Percentiles rank a stretch among this genome's conserved stretches.
These are phyloP conservation scores for Fraxinus paxiana DNA, from an alignment of 305 asterid genomes.

Conservation along the genomic window DNA sequence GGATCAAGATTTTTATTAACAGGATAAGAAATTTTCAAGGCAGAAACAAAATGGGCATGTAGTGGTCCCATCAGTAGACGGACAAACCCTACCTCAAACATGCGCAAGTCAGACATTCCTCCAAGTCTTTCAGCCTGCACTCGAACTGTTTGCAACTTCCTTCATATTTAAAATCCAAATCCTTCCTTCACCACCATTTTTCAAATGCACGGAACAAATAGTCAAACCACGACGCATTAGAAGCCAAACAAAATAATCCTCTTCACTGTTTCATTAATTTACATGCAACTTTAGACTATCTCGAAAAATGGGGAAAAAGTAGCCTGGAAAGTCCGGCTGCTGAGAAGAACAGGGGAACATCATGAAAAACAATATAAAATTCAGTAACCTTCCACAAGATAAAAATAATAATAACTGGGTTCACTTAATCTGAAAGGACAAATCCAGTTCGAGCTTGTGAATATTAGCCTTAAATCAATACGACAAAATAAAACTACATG, in stretches of 20 bases:
- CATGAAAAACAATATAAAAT: background rate
- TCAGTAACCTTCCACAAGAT: background rate
- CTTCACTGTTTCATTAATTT: slow-evolving; percentile 2
- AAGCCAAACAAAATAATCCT: slow-evolving; percentile 2
- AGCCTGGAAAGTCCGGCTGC: slow-evolving; percentile 6
- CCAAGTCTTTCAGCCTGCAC: slow-evolving; percentile 44
- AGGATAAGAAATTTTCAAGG: background rate
- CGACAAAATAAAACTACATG: background rate
- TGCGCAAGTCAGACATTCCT: slow-evolving; percentile 62
- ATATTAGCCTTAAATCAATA: background rate
- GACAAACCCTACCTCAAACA: slow-evolving; percentile 42
- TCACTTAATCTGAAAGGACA: background rate
- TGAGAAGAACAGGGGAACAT: background rate
- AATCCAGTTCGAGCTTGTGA: background rate
- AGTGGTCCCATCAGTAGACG: background rate
- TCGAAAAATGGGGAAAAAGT: background rate
- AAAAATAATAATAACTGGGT: background rate
- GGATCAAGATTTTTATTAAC: background rate
- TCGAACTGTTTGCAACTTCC: slow-evolving; percentile 29
- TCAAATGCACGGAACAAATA: slow-evolving; percentile 29
- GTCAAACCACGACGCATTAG: slow-evolving; percentile 21
- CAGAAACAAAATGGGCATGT: slow-evolving; percentile 1
- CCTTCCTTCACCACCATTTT: slow-evolving; percentile 40
- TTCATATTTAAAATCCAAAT: slow-evolving; percentile 35
- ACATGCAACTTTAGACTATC: background rate